Percentiles rank a stretch among this genome's conserved stretches.
phyloP scores from a whole-genome alignment of 768 basidiomycete species.

The Kwoniella newhampshirensis region DNA sequence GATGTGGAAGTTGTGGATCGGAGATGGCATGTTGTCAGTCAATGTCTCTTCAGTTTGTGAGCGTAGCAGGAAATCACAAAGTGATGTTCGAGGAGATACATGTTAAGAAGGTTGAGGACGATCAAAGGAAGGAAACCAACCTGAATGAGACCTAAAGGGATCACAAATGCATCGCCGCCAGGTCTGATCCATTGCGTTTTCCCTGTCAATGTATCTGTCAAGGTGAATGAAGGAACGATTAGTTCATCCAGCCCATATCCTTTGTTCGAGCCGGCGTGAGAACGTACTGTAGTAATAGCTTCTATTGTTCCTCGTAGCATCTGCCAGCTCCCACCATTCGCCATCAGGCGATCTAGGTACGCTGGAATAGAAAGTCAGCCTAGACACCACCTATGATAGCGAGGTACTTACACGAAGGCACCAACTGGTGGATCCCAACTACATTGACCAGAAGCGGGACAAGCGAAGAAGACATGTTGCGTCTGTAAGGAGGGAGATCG shows the following conservation, averaged over 20 bases:
- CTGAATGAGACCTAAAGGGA: constrained; percentile 85
- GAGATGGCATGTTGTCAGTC: too few species aligned
- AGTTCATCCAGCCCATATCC: background rate
- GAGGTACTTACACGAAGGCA: constrained; percentile 62
- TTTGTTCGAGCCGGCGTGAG: too few species aligned
- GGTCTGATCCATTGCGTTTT: constrained; percentile 94
- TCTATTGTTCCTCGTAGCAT: constrained; percentile 76
- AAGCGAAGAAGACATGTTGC: constrained; percentile 76
- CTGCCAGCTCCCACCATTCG: constrained; percentile 94
- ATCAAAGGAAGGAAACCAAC: constrained; percentile 51
- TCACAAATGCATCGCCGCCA: constrained; percentile 68
- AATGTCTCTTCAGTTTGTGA: too few species aligned
- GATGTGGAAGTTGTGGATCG: too few species aligned
- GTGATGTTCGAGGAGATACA: too few species aligned
- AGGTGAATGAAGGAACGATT: background rate
- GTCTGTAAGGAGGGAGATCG: constrained; percentile 53
- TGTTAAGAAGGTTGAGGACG: constrained; percentile 6
- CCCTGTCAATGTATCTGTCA: constrained; percentile 72
- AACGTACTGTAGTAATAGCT: constrained; percentile 77
- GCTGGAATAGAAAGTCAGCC: background rate
- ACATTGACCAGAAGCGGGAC: constrained; percentile 72
- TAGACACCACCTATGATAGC: background rate
- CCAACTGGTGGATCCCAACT: constrained; percentile 91
- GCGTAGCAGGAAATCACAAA: too few species aligned
- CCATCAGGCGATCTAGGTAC: constrained; percentile 79